Conservation (phyloP, 306 rosid species). For the Trifolium subterraneum region DNA sequence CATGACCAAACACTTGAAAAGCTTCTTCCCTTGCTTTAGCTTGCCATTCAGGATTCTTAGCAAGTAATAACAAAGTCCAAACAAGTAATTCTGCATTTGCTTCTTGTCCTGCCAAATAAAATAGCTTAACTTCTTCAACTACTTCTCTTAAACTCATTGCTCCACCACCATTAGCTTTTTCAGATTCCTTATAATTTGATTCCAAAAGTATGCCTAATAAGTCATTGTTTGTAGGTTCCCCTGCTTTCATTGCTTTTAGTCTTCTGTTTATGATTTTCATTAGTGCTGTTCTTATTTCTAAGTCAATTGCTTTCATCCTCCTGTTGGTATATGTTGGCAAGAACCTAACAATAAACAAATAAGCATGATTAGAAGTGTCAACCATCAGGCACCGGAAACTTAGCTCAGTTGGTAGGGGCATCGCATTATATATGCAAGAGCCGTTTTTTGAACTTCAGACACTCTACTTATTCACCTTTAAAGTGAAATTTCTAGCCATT, state of each 20-base stretch:
- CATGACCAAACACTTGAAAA: constrained; percentile 45
- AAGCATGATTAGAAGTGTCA: constrained; percentile 1
- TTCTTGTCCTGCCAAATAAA: constrained; percentile 50
- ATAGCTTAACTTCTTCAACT: constrained; percentile 48
- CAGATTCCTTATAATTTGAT: constrained; percentile 49
- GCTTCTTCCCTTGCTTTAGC: constrained; percentile 45
- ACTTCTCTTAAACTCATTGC: constrained; percentile 53
- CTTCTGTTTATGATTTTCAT: constrained; percentile 46
- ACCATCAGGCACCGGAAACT: no score
- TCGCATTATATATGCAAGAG: no score
- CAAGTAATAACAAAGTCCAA: constrained; percentile 45
- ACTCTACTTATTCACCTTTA: no score
- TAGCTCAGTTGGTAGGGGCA: no score
- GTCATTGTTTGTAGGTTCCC: constrained; percentile 47
- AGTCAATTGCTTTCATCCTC: constrained; percentile 54
- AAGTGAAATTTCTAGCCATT: no score
- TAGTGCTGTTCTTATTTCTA: constrained; percentile 44
- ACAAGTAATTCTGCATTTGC: constrained; percentile 50
- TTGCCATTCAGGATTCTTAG: constrained; percentile 50
- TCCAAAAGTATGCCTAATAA: constrained; percentile 52
- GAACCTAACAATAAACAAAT: constrained; percentile 38
- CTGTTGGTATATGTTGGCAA: constrained; percentile 48
- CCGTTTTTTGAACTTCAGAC: no score
- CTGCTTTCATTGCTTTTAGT: constrained; percentile 48
- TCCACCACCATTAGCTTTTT: constrained; percentile 40